Conservation (phyloP, 2,329 filamentous ascomycete species). For the Colletotrichum simmondsii region DNA sequence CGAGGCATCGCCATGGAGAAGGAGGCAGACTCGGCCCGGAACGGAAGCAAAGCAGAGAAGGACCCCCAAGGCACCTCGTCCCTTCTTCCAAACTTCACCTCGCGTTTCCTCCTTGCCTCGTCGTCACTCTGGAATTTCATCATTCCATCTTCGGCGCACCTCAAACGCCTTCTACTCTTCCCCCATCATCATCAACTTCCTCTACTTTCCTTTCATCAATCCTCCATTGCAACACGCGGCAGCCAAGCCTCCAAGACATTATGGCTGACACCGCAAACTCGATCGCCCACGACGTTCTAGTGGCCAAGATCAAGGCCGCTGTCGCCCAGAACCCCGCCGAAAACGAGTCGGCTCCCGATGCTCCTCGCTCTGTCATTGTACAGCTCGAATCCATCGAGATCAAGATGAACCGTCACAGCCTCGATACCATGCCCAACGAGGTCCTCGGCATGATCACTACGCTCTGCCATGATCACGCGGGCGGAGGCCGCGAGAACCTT, state of each 20-base stretch:
- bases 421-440: constrained; percentile 12
- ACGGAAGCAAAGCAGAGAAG: neutral
- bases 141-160: neutral
- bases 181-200: neutral
- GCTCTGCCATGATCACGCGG: neutral
- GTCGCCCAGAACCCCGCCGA: neutral
- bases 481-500: neutral
- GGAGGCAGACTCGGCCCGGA: neutral
- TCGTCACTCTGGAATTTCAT: neutral
- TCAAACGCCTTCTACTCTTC: neutral
- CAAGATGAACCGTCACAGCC: neutral
- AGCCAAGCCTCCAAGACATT: neutral
- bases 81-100: neutral
- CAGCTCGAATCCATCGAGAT: too few relatives aligned
- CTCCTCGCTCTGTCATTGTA: neutral
- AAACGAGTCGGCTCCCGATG: neutral
- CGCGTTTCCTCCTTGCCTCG: neutral
- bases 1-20: neutral
- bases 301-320: neutral
- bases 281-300: neutral
- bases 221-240: neutral
- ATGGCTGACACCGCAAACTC: too few relatives aligned
- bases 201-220: neutral
- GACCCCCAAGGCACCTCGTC: neutral
- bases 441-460: neutral